phyloP scores from a whole-genome alignment of 768 basidiomycete species.

The Hirschioporus abietinus region DNA sequence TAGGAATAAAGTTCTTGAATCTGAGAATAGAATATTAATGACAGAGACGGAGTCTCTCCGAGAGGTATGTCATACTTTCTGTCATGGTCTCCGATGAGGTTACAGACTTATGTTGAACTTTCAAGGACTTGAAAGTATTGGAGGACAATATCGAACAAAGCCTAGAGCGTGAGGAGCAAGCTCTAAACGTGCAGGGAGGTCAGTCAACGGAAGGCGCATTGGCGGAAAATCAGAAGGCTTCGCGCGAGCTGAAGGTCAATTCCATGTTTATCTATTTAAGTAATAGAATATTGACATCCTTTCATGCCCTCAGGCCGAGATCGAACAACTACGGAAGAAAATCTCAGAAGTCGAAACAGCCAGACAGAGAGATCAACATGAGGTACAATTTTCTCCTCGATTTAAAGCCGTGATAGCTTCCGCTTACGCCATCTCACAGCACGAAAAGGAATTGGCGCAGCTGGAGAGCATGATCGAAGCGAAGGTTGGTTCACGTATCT shows the following conservation, averaged over 20 bases:
- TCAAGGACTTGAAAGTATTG: conserved; percentile 67
- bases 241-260: conserved; percentile 45
- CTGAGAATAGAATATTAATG: conserved; percentile 67
- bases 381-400: conserved; percentile 39
- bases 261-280: conserved; percentile 40
- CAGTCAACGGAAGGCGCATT: conserved; percentile 18
- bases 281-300: not conserved
- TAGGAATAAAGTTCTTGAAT: conserved; percentile 64
- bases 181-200: conserved; percentile 33
- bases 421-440: conserved; percentile 34
- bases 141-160: conserved; percentile 71
- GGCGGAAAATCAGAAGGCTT: conserved; percentile 17
- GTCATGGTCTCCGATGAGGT: not conserved
- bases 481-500: conserved; percentile 51
- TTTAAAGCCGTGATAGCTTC: conserved; percentile 6
- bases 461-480: conserved; percentile 91
- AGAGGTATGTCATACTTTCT: conserved; percentile 39
- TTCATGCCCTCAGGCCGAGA: conserved; percentile 42
- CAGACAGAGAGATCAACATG: conserved; percentile 68
- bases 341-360: conserved; percentile 61
- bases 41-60: conserved; percentile 69
- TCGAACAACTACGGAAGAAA: conserved; percentile 67
- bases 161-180: conserved; percentile 45
- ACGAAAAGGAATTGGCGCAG: conserved; percentile 89
- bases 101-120: not conserved